Base-by-base conservation (phyloP, 1,139 yeast genomes). In the Diutina siamensis region DNA sequence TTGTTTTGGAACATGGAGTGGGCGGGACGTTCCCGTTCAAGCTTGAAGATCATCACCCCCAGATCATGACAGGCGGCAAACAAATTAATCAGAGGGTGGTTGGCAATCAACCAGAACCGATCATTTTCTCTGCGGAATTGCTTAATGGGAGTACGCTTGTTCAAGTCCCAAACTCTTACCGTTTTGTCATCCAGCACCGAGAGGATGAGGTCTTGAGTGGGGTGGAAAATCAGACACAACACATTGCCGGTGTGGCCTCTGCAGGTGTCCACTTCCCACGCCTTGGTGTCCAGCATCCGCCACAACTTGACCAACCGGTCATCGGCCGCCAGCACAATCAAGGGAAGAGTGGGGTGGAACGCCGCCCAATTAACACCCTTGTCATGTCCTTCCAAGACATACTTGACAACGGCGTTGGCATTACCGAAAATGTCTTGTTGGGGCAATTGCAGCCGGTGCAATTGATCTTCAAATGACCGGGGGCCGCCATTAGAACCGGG, bases 251-350 rank as follows among this genome's bases (percentile, higher is more conserved):
- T 83, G 63, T 94, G 99, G 47, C 98, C 98, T 58, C 98, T 78
- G 65, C 97, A 92, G 40, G 97, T 87, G 60, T 94, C 99, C 47
- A 94, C 94, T 64, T 94, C 98, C 97, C 98, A 94, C 31, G 98
- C 98, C 65, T 89, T 88, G 35, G 95, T 83, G 56, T 94, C 97
- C 58, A 89, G 83, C 97, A 89, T 88, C 65, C 98, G 78, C 98
- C 98, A 94, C 54, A 94, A 72, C 65, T 92, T 92, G 47, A 94
- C 86, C 52, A 92, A 80, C 54, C 98, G 78, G 62, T 94, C 98
- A 62, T 94, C 99, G 61, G 95, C 95, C 55, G 94, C 95, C 28
- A 97, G 87, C 13, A 89, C 95, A 61, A 94, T 88, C 57, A 92
- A 74, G 7, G 98, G 98, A 59, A 88, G 72, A 19, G 94, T 88